phyloP scores from a whole-genome alignment of 1,139 yeast genomes.

The Suhomyces bokatorum region DNA sequence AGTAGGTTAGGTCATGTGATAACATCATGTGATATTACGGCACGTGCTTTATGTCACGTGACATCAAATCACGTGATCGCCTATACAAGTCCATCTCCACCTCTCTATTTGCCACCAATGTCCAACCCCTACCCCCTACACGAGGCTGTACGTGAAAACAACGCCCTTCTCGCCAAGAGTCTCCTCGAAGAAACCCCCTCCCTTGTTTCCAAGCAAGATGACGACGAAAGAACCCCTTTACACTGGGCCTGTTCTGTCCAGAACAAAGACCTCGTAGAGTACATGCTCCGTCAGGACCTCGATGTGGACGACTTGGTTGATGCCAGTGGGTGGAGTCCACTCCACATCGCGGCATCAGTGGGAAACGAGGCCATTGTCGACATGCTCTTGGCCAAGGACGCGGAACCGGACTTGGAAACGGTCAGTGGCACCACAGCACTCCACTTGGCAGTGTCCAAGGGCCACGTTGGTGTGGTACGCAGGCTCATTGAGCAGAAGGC shows the following conservation, averaged over 20 bases:
- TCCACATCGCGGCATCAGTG: slow-evolving; percentile 77
- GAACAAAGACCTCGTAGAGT: slow-evolving; percentile 52
- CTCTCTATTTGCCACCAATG: not conserved
- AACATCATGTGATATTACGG: too few relatives aligned
- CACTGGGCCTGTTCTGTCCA: slow-evolving; percentile 87
- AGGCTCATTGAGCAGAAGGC: slow-evolving; percentile 57
- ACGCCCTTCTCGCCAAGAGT: slow-evolving; percentile 48
- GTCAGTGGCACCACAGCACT: slow-evolving; percentile 70
- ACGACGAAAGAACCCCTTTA: slow-evolving; percentile 77
- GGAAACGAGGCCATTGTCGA: slow-evolving; percentile 62
- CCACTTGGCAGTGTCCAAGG: slow-evolving; percentile 76
- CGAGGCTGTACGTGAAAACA: slow-evolving; percentile 60
- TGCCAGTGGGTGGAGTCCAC: slow-evolving; percentile 83
- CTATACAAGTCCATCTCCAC: not conserved
- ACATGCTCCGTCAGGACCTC: slow-evolving; percentile 43
- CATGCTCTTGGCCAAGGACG: slow-evolving; percentile 29
- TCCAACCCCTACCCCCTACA: slow-evolving; percentile 39
- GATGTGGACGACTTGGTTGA: slow-evolving; percentile 73
- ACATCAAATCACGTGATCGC: not conserved
- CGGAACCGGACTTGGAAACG: slow-evolving; percentile 52
- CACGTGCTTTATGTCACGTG: not conserved
- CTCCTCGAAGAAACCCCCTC: slow-evolving; percentile 51
- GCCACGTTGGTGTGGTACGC: slow-evolving; percentile 54
- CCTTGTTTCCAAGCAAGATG: slow-evolving; percentile 51
- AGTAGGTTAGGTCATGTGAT: not conserved